These are phyloP conservation scores for Ricinus communis DNA, from an alignment of 345 rosid genomes.

Conservation along the genomic window DNA sequence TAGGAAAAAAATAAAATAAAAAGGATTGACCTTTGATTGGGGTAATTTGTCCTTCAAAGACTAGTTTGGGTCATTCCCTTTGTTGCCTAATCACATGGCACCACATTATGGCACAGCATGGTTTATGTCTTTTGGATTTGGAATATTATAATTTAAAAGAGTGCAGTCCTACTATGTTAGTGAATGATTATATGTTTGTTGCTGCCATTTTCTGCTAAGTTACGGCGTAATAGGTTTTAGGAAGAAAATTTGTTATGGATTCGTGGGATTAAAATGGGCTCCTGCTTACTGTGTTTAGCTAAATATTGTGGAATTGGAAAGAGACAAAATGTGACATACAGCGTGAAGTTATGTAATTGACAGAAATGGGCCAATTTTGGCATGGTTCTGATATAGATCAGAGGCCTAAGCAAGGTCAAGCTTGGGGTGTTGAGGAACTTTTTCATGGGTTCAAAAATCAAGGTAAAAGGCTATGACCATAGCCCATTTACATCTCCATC, in stretches of 20 bases:
- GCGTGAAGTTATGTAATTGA: too few species aligned
- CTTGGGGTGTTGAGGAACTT: background rate
- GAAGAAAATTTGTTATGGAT: background rate
- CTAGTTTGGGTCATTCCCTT: background rate
- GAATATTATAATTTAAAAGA: too few species aligned
- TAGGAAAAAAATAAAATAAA: too few species aligned
- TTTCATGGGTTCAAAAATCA: too few species aligned
- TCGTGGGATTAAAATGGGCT: background rate
- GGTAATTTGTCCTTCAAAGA: background rate
- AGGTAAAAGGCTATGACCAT: too few species aligned
- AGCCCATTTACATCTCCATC: too few species aligned
- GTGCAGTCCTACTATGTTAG: too few species aligned
- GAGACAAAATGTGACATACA: background rate
- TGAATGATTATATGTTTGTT: background rate
- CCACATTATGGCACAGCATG: background rate
- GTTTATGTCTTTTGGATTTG: too few species aligned
- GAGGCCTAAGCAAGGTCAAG: background rate
- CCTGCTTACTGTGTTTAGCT: background rate
- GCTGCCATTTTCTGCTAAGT: background rate
- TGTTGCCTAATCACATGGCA: slow-evolving; percentile 25
- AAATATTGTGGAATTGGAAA: background rate
- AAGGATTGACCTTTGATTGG: slow-evolving; percentile 1
- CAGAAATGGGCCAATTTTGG: background rate
- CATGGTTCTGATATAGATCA: too few species aligned
- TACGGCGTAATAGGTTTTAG: background rate